Evolutionary conservation across 2,329 filamentous ascomycete species (phyloP), one percentile per base, ranked within the genome.

Genomic region (Fusarium tricinctum): DNA sequence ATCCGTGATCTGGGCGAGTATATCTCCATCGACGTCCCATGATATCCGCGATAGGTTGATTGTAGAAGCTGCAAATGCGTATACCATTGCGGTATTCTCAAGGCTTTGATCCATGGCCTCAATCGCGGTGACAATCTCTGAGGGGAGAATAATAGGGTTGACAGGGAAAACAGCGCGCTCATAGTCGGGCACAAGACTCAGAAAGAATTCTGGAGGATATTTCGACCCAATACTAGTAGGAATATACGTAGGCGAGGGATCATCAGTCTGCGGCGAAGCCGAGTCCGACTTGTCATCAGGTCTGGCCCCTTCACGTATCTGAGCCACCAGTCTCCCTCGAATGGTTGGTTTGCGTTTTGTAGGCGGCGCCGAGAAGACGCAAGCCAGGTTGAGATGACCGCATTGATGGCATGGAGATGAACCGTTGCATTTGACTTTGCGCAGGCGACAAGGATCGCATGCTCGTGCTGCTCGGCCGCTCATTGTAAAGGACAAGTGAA

Each of bases 361-460:
- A 2, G 76, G 70, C 4, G 74, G 64, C 8, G 76, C 70, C 6
- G 78, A 75, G 63, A 77, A 80, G 62, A 77, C 73, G 63, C 78
- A 80, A 2, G 72, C 55, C 9, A 81, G 70, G 17, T 74, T 74
- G 38, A 80, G 74, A 39, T 80, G 78, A 6, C 73, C 72, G 60
- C 79, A 81, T 48, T 80, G 78, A 1, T 76, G 75, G 52, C 79
- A 81, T 2, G 79, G 79, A 42, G 67, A 46, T 6, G 44, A 43
- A 8, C 67, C 76, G 46, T 76, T 79, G 68, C 79, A 80, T 52
- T 75, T 76, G 35, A 80, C 79, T 63, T 80, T 80, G 50, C 79
- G 76, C 51, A 80, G 68, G 38, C 79, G 77, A 63, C 79, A 80
- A 46, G 77, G 77, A 59, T 80, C 78, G 67, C 79, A 80, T 55